Evolutionary conservation across 306 rosid genomes (phyloP).

Genomic region (Lathyrus tuberosus): DNA sequence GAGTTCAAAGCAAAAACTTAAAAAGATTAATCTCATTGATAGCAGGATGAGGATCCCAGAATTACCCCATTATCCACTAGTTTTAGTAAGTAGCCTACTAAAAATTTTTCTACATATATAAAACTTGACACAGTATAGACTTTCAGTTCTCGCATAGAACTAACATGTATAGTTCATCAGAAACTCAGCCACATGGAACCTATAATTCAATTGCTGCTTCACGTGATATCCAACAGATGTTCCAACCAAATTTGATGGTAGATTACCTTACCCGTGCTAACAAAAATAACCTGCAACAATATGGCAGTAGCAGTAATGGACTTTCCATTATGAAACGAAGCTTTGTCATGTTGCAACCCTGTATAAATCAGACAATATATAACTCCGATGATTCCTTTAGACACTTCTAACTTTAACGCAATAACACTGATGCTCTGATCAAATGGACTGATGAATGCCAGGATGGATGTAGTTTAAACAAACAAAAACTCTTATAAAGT

Average conservation of each 20-base stretch:
- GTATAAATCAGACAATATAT: constrained; percentile 74
- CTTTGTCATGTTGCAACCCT: constrained; percentile 62
- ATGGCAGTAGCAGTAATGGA: constrained; percentile 60
- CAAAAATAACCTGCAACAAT: constrained; percentile 57
- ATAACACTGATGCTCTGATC: constrained; percentile 42
- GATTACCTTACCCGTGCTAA: constrained; percentile 41
- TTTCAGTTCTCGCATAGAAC: constrained; percentile 26
- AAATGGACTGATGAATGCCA: constrained; percentile 51
- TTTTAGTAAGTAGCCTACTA: constrained; percentile 21
- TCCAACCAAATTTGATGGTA: constrained; percentile 39
- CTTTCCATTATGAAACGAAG: constrained; percentile 54
- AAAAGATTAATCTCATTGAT: too few relatives aligned
- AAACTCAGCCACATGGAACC: background rate
- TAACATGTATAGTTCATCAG: constrained; percentile 12
- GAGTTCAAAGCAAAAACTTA: too few relatives aligned
- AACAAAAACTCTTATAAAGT: background rate
- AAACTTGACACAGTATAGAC: constrained; percentile 21
- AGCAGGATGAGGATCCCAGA: background rate
- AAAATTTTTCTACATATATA: constrained; percentile 25
- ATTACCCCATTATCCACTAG: constrained; percentile 5
- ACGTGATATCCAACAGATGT: constrained; percentile 37
- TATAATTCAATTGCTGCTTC: constrained; percentile 35
- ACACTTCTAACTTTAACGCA: constrained; percentile 48
- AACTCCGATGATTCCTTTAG: constrained; percentile 49
- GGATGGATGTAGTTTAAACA: constrained; percentile 18